A percentile compares a stretch with the other conserved stretches of the same genome.
These are phyloP conservation scores for Solanum microdontum DNA, from an alignment of 257 asterid genomes.

Conservation along the genomic window DNA sequence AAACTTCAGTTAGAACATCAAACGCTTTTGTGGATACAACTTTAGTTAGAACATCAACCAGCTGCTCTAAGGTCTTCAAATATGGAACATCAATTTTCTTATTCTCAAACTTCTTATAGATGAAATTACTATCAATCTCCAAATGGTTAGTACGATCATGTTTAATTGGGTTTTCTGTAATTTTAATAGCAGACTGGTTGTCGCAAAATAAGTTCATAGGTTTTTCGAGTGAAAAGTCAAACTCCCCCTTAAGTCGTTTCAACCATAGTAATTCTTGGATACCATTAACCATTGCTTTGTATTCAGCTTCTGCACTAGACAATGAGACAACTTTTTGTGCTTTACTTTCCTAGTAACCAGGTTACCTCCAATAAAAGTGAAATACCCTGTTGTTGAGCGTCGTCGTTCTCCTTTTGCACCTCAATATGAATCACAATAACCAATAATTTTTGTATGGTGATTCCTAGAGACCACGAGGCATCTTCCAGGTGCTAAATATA, in stretches of 20 bases:
- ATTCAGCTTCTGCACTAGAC: background rate
- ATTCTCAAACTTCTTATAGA: background rate
- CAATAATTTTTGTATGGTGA: background rate
- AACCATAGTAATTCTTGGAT: background rate
- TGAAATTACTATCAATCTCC: background rate
- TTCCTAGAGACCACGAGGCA: background rate
- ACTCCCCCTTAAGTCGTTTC: background rate
- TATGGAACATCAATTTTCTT: background rate
- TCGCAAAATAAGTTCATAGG: background rate
- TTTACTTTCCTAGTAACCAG: background rate
- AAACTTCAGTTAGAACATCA: too few species aligned
- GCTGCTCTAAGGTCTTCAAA: background rate
- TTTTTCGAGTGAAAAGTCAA: background rate
- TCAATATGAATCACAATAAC: background rate
- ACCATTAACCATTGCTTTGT: background rate
- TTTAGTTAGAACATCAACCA: background rate
- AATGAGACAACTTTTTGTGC: background rate
- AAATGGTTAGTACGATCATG: background rate
- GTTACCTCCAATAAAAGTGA: background rate
- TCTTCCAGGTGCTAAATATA: background rate
- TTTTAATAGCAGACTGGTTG: background rate
- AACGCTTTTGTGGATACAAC: background rate
- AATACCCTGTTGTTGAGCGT: background rate
- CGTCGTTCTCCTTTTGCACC: background rate
- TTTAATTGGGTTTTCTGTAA: background rate